These are phyloP conservation scores for Termitomyces sp. DNA, from an alignment of 768 basidiomycete genomes.

Conservation along the genomic window DNA sequence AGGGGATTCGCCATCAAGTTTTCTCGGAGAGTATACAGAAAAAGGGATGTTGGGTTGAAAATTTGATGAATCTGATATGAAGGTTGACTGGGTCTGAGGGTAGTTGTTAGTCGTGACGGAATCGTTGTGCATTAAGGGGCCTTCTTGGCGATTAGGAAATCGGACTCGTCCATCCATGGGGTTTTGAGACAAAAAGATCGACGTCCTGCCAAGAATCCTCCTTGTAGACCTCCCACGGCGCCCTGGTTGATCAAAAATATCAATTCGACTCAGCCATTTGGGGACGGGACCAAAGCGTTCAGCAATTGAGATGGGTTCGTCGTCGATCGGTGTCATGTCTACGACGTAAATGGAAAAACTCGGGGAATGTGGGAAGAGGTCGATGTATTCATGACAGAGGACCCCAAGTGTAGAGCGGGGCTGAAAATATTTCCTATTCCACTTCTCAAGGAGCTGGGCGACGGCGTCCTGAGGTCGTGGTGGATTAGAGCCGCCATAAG, in stretches of 20 bases:
- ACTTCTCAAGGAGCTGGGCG: conserved; percentile 10
- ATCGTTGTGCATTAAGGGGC: no score
- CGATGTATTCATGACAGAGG: conserved; percentile 17
- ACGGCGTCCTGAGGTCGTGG: conserved; percentile 19
- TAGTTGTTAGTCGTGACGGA: background rate
- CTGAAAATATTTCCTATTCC: conserved; percentile 15
- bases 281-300: conserved; percentile 19
- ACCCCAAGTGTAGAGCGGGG: conserved; percentile 9
- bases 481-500: background rate
- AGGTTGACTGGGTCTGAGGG: background rate
- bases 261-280: conserved; percentile 14
- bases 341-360: conserved; percentile 20
- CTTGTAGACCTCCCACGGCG: background rate
- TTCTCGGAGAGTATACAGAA: background rate
- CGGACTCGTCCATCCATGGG: conserved; percentile 8
- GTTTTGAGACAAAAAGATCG: conserved; percentile 7
- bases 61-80: background rate
- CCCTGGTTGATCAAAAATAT: conserved; percentile 16
- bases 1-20: background rate
- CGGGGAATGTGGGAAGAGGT: conserved; percentile 16
- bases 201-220: conserved; percentile 8
- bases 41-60: background rate
- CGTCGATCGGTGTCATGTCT: conserved; percentile 10
- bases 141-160: background rate
- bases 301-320: conserved; percentile 5